phyloP scores from a whole-genome alignment of 176 grass and related monocot species.

The Eragrostis curvula region DNA sequence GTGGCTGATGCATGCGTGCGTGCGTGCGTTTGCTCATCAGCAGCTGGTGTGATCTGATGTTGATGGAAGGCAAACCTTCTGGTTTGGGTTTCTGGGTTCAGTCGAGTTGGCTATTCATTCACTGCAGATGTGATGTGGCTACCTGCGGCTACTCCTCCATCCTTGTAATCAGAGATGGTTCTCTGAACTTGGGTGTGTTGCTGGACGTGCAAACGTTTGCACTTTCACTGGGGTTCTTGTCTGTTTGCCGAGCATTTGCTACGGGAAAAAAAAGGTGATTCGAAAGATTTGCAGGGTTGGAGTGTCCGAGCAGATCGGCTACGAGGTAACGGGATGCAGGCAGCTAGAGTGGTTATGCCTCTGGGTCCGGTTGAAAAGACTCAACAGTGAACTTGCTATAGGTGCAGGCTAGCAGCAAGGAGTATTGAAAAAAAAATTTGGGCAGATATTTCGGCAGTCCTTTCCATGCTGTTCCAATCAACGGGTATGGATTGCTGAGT shows the following conservation, averaged over 20 bases:
- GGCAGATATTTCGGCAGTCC: background rate
- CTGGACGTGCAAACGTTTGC: background rate
- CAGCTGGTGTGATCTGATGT: constrained; percentile 3
- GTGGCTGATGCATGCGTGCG: too few species aligned
- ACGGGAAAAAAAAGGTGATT: background rate
- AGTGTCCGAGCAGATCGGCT: constrained; percentile 24
- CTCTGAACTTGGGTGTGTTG: background rate
- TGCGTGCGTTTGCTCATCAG: too few species aligned
- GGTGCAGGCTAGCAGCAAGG: too few species aligned
- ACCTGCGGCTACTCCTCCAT: background rate
- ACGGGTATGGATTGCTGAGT: constrained; percentile 6
- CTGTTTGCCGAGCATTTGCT: background rate
- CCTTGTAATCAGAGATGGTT: background rate
- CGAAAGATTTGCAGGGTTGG: constrained; percentile 23
- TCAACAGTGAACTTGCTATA: background rate
- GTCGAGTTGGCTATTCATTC: background rate
- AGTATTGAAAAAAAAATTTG: background rate
- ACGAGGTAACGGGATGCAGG: background rate
- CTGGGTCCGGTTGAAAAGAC: constrained; percentile 27
- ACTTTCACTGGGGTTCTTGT: background rate
- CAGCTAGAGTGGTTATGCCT: background rate
- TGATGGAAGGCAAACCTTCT: background rate
- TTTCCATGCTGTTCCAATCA: constrained; percentile 15
- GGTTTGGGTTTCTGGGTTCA: background rate
- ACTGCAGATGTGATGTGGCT: background rate